Conservation (phyloP, 495 filamentous ascomycete species). For the Tuber microsphaerosporum region DNA sequence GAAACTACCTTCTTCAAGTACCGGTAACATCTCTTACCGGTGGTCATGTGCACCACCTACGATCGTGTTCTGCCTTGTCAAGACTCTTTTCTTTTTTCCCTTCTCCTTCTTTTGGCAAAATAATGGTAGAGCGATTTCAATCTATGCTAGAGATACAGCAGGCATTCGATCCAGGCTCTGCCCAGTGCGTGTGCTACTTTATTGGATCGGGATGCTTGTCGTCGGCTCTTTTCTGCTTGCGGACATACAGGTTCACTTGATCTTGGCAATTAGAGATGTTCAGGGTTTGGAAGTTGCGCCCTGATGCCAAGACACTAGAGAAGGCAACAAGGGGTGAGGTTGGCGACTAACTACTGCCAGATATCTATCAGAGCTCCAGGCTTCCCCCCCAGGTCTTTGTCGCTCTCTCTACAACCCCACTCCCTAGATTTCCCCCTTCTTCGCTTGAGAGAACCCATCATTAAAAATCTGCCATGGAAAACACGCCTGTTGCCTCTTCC, state of each 20-base stretch:
- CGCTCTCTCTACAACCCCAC: conserved; percentile 33
- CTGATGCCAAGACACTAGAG: not conserved
- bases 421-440: conserved; percentile 28
- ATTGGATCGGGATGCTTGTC: not conserved
- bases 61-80: not conserved
- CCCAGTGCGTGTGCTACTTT: not conserved
- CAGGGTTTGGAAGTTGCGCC: not conserved
- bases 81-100: not conserved
- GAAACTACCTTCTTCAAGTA: not conserved
- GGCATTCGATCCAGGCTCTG: not conserved
- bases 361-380: conserved; percentile 7
- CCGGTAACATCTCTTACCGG: not conserved
- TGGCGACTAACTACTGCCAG: not conserved
- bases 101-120: not conserved
- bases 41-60: not conserved
- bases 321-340: not conserved
- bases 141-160: not conserved
- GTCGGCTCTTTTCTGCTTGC: not conserved
- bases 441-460: conserved; percentile 11
- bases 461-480: conserved; percentile 4
- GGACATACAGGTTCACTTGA: not conserved
- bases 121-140: not conserved
- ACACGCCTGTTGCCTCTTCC: conserved; percentile 4
- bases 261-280: not conserved
- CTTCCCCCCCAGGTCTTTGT: conserved; percentile 14